A percentile compares a stretch with the other conserved stretches of the same genome.
Conservation (phyloP, 2,329 filamentous ascomycete genomes). For the Neofusicoccum kwambonambiense region DNA sequence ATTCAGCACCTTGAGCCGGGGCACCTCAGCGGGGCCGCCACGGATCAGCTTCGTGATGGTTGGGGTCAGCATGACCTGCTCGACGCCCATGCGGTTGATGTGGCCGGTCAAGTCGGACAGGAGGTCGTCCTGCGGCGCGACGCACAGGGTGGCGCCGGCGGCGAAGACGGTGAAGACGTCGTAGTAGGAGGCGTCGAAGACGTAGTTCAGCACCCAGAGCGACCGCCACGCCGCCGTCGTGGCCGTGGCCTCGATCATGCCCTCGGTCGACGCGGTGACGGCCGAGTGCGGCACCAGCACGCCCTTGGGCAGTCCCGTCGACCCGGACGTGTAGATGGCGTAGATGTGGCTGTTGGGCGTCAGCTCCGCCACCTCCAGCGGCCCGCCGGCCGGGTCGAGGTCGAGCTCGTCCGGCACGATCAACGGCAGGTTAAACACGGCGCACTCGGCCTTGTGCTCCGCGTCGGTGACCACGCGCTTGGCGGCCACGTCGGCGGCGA, state of each 20-base stretch:
- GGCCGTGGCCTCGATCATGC: not conserved
- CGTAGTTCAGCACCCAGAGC: constrained; percentile 2
- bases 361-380: not conserved
- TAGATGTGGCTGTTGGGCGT: constrained; percentile 9
- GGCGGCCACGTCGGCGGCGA: constrained; percentile 32
- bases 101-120: not conserved
- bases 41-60: constrained; percentile 4
- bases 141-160: not conserved
- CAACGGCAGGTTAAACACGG: fast-evolving
- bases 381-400: not conserved
- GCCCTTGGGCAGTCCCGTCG: constrained; percentile 26
- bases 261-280: not conserved
- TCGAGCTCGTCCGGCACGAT: not conserved
- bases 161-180: constrained; percentile 1
- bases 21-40: not conserved
- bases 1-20: not conserved
- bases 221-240: not conserved
- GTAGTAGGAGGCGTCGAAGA: constrained; percentile 5
- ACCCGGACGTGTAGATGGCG: constrained; percentile 25
- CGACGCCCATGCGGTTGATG: constrained; percentile 2
- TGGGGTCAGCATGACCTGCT: constrained; percentile 1
- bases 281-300: constrained; percentile 8
- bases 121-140: not conserved
- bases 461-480: constrained; percentile 14
- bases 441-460: not conserved